These are phyloP conservation scores for Beauveria australis DNA, from an alignment of 2,329 filamentous ascomycete species.

Conservation along the genomic window DNA sequence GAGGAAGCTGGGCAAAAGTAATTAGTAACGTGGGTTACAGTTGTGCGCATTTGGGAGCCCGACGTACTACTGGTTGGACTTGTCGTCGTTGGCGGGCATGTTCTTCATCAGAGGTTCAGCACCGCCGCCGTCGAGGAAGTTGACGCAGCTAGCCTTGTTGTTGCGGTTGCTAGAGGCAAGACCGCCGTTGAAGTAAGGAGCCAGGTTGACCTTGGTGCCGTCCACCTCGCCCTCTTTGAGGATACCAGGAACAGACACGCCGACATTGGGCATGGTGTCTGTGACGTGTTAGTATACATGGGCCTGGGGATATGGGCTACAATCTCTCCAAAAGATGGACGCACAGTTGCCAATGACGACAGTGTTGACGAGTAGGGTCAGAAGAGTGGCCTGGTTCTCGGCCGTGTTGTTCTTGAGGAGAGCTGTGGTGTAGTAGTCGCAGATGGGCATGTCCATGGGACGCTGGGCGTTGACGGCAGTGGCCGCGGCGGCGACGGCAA, in stretches of 20 bases:
- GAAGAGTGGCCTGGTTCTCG: constrained; percentile 45
- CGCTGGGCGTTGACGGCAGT: constrained; percentile 32
- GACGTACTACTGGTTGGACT: constrained; percentile 48
- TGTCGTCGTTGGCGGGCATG: constrained; percentile 41
- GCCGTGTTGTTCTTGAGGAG: constrained; percentile 51
- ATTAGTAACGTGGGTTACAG: neutral
- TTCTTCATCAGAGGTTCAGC: constrained; percentile 46
- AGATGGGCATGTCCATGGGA: constrained; percentile 43
- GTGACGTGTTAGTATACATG: neutral
- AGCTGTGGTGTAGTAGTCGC: constrained; percentile 56
- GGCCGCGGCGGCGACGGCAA: constrained; percentile 16
- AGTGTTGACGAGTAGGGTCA: constrained; percentile 53
- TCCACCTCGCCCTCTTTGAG: constrained; percentile 42
- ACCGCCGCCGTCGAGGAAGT: constrained; percentile 54
- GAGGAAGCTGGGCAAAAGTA: constrained; percentile 33
- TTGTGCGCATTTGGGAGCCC: neutral
- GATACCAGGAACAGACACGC: constrained; percentile 48
- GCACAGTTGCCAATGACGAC: constrained; percentile 55
- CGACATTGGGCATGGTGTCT: constrained; percentile 46
- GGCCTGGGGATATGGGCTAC: too few species aligned
- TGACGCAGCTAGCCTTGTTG: constrained; percentile 39
- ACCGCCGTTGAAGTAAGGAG: constrained; percentile 50
- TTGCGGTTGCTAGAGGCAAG: constrained; percentile 46
- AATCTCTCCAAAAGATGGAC: constrained; percentile 8
- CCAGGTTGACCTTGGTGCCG: constrained; percentile 44